Percentiles rank a stretch among this genome's conserved stretches.
These are phyloP conservation scores for Cercospora sojina DNA, from an alignment of 2,329 filamentous ascomycete species.

Conservation along the genomic window DNA sequence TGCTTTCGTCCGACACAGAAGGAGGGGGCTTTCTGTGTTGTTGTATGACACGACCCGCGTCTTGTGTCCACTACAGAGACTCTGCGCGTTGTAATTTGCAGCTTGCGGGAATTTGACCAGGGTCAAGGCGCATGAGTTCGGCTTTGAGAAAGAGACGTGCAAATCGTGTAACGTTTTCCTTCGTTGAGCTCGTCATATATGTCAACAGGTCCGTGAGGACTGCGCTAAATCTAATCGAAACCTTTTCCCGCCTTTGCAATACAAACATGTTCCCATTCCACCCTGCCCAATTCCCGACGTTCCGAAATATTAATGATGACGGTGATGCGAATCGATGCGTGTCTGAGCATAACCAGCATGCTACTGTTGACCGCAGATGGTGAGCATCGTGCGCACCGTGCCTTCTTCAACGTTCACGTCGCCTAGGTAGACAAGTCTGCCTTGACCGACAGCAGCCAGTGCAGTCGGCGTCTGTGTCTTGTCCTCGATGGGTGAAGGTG, in stretches of 20 bases:
- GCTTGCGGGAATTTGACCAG: neutral
- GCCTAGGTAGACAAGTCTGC: constrained; percentile 24
- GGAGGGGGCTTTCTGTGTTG: neutral
- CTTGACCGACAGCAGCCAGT: constrained; percentile 17
- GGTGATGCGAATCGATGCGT: neutral
- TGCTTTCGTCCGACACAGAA: neutral
- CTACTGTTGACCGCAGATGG: constrained; percentile 24
- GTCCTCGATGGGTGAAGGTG: constrained; percentile 18
- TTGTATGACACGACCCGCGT: neutral
- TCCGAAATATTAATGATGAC: neutral
- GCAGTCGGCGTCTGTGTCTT: constrained; percentile 26
- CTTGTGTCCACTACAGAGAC: neutral
- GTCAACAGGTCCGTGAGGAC: constrained; percentile 6
- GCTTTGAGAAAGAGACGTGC: neutral
- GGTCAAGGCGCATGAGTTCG: neutral
- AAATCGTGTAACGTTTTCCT: neutral
- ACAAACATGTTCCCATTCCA: neutral
- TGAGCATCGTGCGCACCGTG: constrained; percentile 19
- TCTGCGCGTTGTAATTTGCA: neutral
- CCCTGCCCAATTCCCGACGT: neutral
- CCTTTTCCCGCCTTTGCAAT: neutral
- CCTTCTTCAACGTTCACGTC: constrained; percentile 25
- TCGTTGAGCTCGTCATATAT: constrained; percentile 3
- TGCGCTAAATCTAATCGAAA: constrained; percentile 4
- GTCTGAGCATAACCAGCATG: constrained; percentile 1